These are phyloP conservation scores for Hypoxylon lienhwacheense DNA, from an alignment of 495 filamentous ascomycete genomes.

Conservation along the genomic window DNA sequence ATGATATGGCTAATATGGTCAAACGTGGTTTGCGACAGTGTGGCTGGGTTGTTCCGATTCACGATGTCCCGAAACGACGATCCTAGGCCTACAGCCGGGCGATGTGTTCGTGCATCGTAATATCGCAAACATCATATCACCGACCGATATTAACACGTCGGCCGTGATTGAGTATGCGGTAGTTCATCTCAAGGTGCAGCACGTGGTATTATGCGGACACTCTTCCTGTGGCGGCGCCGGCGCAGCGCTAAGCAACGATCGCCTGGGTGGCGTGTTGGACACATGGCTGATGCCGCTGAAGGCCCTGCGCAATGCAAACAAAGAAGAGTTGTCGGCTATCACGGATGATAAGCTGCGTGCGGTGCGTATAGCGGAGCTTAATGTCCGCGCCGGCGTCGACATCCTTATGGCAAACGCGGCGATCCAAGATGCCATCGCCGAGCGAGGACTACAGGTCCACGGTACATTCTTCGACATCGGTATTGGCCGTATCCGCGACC, in stretches of 20 bases:
- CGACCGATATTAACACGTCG: slow-evolving; percentile 72
- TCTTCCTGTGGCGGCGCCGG: slow-evolving; percentile 76
- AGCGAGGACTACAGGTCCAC: slow-evolving; percentile 72
- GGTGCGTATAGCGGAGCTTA: slow-evolving; percentile 65
- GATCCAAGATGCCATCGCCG: slow-evolving; percentile 65
- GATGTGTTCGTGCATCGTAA: slow-evolving; percentile 95
- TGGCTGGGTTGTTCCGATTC: slow-evolving; percentile 95
- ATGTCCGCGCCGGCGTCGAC: slow-evolving; percentile 67
- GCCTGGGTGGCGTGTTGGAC: slow-evolving; percentile 75
- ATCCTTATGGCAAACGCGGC: slow-evolving; percentile 62
- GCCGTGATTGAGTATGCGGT: slow-evolving; percentile 88
- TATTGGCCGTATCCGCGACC: slow-evolving; percentile 59
- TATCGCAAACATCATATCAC: slow-evolving; percentile 85
- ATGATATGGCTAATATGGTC: slow-evolving; percentile 14
- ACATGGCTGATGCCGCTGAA: slow-evolving; percentile 77
- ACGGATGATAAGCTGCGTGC: slow-evolving; percentile 52
- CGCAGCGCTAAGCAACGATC: slow-evolving; percentile 66
- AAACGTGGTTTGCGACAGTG: slow-evolving; percentile 47
- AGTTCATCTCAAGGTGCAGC: slow-evolving; percentile 70
- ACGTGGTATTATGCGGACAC: slow-evolving; percentile 85
- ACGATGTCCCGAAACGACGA: slow-evolving; percentile 82
- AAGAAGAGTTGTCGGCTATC: slow-evolving; percentile 56
- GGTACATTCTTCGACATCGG: slow-evolving; percentile 70
- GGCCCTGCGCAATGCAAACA: slow-evolving; percentile 58
- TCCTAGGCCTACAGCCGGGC: slow-evolving; percentile 78